phyloP scores from a whole-genome alignment of 768 basidiomycete species.

The Favolaschia claudopus region DNA sequence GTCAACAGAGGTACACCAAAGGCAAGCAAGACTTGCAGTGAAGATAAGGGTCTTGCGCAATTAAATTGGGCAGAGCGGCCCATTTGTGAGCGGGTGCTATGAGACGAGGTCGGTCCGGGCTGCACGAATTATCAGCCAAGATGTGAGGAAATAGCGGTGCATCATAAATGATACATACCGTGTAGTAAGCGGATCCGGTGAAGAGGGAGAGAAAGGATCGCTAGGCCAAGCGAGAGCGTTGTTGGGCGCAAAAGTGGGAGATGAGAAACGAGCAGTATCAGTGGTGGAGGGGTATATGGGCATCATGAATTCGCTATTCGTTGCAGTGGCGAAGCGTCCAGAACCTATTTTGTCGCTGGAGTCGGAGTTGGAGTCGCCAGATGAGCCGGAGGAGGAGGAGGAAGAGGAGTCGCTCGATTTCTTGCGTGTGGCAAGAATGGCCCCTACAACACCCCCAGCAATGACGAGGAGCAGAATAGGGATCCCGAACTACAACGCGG shows the following conservation, averaged over 20 bases:
- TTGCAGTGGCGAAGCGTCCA: constrained; percentile 78
- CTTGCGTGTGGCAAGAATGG: constrained; percentile 75
- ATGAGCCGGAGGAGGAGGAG: constrained; percentile 46
- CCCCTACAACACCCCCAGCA: constrained; percentile 75
- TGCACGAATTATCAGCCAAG: not conserved
- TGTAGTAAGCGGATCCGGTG: constrained; percentile 63
- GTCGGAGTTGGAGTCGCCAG: constrained; percentile 61
- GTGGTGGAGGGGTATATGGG: constrained; percentile 93
- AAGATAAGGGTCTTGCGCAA: constrained; percentile 86
- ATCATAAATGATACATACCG: constrained; percentile 40
- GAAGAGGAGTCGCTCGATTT: constrained; percentile 49
- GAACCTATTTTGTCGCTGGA: constrained; percentile 64
- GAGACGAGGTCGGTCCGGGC: constrained; percentile 83
- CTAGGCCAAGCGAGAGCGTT: constrained; percentile 73
- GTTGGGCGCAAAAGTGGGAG: constrained; percentile 72
- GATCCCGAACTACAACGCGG: constrained; percentile 55
- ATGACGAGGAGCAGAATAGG: constrained; percentile 72
- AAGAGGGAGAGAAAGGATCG: constrained; percentile 77
- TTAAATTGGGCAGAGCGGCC: constrained; percentile 79
- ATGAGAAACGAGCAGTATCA: constrained; percentile 72
- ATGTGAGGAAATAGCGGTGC: not conserved
- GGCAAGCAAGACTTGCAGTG: constrained; percentile 33
- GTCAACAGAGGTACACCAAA: not conserved
- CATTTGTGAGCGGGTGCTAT: constrained; percentile 94
- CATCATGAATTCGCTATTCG: constrained; percentile 79